Evolutionary conservation across 257 asterid species (phyloP).

Genomic region (Nicotiana benthamiana): DNA sequence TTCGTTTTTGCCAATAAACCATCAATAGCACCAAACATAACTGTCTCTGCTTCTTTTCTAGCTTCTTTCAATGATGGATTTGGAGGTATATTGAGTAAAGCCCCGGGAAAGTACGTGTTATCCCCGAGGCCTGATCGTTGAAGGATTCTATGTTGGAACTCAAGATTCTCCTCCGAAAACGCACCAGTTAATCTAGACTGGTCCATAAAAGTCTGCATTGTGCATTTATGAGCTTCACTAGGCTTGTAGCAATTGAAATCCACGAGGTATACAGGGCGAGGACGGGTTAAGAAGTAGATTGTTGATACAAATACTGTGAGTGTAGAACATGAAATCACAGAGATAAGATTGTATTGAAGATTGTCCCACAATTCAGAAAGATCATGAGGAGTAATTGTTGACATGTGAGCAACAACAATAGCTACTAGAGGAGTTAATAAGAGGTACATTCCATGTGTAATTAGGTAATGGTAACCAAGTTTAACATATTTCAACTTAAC

Average conservation of each 20-base stretch:
- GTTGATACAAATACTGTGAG: constrained; percentile 25
- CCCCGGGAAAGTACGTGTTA: constrained; percentile 31
- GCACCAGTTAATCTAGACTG: constrained; percentile 22
- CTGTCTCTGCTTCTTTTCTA: constrained; percentile 33
- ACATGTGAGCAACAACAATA: constrained; percentile 26
- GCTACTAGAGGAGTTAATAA: constrained; percentile 18
- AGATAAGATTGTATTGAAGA: constrained; percentile 28
- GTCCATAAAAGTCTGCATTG: constrained; percentile 25
- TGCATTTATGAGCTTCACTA: constrained; percentile 23
- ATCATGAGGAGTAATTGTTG: constrained; percentile 24
- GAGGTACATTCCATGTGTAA: constrained; percentile 32
- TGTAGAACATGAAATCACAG: constrained; percentile 22
- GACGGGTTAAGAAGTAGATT: constrained; percentile 28
- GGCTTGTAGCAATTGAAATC: constrained; percentile 35
- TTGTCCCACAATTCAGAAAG: constrained; percentile 26
- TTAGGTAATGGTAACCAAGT: constrained; percentile 32
- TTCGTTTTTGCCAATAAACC: constrained; percentile 25
- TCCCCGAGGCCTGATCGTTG: constrained; percentile 35
- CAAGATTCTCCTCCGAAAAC: constrained; percentile 31
- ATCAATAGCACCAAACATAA: constrained; percentile 38
- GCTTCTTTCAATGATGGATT: constrained; percentile 31
- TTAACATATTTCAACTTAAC: constrained; percentile 31
- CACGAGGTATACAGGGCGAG: constrained; percentile 29
- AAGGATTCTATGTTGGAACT: constrained; percentile 28
- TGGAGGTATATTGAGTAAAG: constrained; percentile 30